Base-by-base conservation (phyloP, 1,139 yeast genomes). In the Saccharomyces hybrid region DNA sequence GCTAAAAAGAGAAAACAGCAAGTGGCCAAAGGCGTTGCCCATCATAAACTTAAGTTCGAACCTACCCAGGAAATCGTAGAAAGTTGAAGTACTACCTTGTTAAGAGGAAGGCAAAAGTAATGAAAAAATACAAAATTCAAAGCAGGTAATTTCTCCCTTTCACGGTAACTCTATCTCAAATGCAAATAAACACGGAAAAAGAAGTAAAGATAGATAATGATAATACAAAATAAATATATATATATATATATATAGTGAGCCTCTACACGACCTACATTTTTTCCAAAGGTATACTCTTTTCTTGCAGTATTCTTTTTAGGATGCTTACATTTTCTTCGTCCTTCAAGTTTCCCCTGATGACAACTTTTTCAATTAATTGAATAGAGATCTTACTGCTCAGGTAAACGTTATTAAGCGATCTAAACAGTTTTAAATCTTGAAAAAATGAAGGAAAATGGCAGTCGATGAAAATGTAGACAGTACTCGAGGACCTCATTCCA, bases 321-420 rank as follows among this genome's bases (percentile, higher is more conserved):
- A 28, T 27, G 25, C 5, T 9, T 38, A 56, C 6, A 25, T 48
- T 46, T n/a, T 52, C 28, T 25, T 52, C 51, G 14, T 46, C 49
- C 7, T 46, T 32, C n/a, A 38, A 8, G 23, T 20, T 38, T 38
- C 25, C 30, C 41, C 66, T 65, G 49, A 72, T 64, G 16, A 67
- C 61, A 4, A 76, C 67, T 52, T 72, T 74, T 6, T 64, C 67
- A 61, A 89, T 82, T 54, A 71, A 78, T 11, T 76, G 71, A 5
- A 72, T 62, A 0, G 78, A 70, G 1, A 90, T 73, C 3, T 95
- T 95, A 4, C 78, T 71, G 1, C 88, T 78, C 55, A 93, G 71
- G 42, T 88, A 82, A 4, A 90, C 99, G 23, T 86, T 83, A 65
- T 93, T 93, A 30, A 78, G 74, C 59, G 76, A 75, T 70, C 74